Conservation (phyloP, 805 yeast species). For the Candida michaelii region DNA sequence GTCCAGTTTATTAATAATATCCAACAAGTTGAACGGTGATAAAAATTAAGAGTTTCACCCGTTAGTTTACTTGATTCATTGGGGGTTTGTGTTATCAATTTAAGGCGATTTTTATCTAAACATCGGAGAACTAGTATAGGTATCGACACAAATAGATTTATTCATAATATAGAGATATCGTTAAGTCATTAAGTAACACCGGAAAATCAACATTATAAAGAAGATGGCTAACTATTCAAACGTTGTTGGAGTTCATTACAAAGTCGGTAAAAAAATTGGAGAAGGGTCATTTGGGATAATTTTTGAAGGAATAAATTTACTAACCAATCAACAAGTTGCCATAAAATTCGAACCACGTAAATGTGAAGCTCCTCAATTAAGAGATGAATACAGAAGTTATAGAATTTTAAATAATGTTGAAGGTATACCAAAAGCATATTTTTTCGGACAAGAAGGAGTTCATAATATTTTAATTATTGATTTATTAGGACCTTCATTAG, state of each 20-base stretch:
- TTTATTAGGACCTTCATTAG: slow-evolving; percentile 75
- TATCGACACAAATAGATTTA: too few relatives aligned
- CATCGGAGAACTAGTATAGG: too few relatives aligned
- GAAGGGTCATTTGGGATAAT: slow-evolving; percentile 87
- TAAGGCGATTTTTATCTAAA: too few relatives aligned
- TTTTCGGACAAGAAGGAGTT: slow-evolving; percentile 82
- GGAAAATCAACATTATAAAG: not conserved
- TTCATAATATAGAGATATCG: too few relatives aligned
- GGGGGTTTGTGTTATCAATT: too few relatives aligned
- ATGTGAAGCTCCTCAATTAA: slow-evolving; percentile 79
- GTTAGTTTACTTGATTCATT: too few relatives aligned
- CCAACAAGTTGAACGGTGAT: too few relatives aligned
- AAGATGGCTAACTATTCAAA: slow-evolving; percentile 15
- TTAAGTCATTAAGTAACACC: too few relatives aligned
- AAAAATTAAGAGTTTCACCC: too few relatives aligned
- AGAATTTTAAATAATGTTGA: slow-evolving; percentile 64
- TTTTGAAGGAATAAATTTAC: slow-evolving; percentile 74
- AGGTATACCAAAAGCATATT: slow-evolving; percentile 82
- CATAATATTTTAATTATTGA: slow-evolving; percentile 78
- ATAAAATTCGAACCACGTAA: slow-evolving; percentile 80
- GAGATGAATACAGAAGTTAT: slow-evolving; percentile 80
- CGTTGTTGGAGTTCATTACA: slow-evolving; percentile 66
- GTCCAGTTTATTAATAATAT: not conserved
- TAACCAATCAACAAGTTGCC: slow-evolving; percentile 66
- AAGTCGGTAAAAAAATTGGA: slow-evolving; percentile 80